A percentile compares a stretch with the other conserved stretches of the same genome.
Evolutionary conservation across 2,329 filamentous ascomycete species (phyloP).

Genomic region (Aspergillus phoenicis): DNA sequence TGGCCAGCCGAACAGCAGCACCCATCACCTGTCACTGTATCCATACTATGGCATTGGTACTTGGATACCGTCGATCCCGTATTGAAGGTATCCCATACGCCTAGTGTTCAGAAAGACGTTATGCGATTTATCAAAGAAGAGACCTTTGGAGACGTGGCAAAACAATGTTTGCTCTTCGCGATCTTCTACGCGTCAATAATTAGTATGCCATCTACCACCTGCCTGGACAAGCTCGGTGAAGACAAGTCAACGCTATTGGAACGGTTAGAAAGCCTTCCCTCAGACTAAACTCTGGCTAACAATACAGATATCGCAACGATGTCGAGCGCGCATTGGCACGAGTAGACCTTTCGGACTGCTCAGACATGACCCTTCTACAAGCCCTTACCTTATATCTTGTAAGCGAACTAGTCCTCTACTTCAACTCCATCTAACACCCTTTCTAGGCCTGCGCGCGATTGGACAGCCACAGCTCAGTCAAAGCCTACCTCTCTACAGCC

Average conservation of each 20-base stretch:
- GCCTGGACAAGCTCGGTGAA: slow-evolving; percentile 16
- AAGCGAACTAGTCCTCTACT: not conserved
- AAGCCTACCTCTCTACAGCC: slow-evolving; percentile 11
- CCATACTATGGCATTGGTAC: slow-evolving; percentile 26
- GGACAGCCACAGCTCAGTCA: slow-evolving; percentile 19
- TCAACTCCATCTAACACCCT: not conserved
- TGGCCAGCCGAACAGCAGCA: not conserved
- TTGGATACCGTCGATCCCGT: slow-evolving; percentile 53
- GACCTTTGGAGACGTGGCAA: not conserved
- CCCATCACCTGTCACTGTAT: slow-evolving; percentile 10
- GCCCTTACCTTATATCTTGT: slow-evolving; percentile 27
- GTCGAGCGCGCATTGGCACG: slow-evolving; percentile 20
- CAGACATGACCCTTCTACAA: slow-evolving; percentile 23
- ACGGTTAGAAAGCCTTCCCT: slow-evolving; percentile 11
- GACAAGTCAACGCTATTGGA: slow-evolving; percentile 13
- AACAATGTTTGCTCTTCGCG: slow-evolving; percentile 21
- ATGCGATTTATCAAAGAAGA: slow-evolving; percentile 36
- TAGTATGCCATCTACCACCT: slow-evolving; percentile 17
- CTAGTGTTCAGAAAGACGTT: slow-evolving; percentile 53
- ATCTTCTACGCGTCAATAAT: slow-evolving; percentile 24
- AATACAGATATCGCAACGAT: slow-evolving; percentile 21
- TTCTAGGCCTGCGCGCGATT: slow-evolving; percentile 20
- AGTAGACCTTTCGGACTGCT: slow-evolving; percentile 15
- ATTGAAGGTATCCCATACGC: slow-evolving; percentile 59
- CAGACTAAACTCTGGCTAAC: not conserved